phyloP scores from a whole-genome alignment of 202 grass and related monocot genomes.

The Saccharum hybrid region DNA sequence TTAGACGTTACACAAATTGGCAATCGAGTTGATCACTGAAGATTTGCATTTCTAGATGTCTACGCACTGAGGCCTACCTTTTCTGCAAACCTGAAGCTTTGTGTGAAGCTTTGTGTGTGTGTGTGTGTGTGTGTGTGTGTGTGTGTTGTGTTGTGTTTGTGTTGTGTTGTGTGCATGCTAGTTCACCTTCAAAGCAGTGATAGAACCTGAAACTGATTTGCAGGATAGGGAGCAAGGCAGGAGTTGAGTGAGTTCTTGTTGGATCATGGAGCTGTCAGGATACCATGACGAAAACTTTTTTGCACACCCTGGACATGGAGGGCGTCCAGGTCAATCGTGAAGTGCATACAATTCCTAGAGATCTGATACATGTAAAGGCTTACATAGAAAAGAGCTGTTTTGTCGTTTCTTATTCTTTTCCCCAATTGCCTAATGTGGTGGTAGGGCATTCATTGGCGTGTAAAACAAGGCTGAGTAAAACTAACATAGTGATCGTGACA shows the following conservation, averaged over 20 bases:
- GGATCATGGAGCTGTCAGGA: neutral
- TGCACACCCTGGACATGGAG: neutral
- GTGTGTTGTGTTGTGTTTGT: neutral
- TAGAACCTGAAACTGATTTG: slow-evolving; percentile 44
- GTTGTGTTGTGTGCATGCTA: neutral
- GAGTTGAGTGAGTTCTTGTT: slow-evolving; percentile 53
- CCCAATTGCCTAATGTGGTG: slow-evolving; percentile 28
- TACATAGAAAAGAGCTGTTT: slow-evolving; percentile 42
- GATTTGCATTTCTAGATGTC: slow-evolving; percentile 15
- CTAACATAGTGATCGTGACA: slow-evolving; percentile 4
- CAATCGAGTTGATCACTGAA: slow-evolving; percentile 20
- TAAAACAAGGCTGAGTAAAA: slow-evolving; percentile 32
- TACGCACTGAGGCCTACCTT: neutral
- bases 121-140: neutral
- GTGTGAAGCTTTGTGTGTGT: neutral
- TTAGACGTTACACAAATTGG: neutral
- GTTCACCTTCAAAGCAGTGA: slow-evolving; percentile 2
- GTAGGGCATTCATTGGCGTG: slow-evolving; percentile 33
- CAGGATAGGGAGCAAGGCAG: slow-evolving; percentile 58
- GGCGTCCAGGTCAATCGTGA: slow-evolving; percentile 18
- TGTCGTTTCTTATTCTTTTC: slow-evolving; percentile 23
- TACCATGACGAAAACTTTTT: slow-evolving; percentile 22
- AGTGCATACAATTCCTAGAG: slow-evolving; percentile 49
- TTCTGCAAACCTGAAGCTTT: neutral
- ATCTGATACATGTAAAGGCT: slow-evolving; percentile 54